Percentiles rank a stretch among this genome's conserved stretches.
Conservation (phyloP, 179 eudicot genomes). For the Drosera spatulata region DNA sequence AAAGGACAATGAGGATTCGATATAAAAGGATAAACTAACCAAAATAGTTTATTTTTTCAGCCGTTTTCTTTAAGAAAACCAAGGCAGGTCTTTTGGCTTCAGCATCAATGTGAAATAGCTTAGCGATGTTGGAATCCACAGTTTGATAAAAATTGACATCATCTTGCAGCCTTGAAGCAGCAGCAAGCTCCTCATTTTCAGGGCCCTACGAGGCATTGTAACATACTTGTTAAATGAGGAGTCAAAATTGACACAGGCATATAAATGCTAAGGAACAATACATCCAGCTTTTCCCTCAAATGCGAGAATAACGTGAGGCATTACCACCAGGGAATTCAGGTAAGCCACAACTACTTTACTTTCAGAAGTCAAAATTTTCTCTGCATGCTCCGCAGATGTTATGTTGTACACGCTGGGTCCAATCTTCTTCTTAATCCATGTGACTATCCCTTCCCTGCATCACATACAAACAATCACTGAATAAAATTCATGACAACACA, state of each 20-base stretch:
- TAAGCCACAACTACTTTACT: constrained; percentile 50
- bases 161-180: constrained; percentile 62
- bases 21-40: constrained; percentile 29
- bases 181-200: constrained; percentile 57
- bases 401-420: constrained; percentile 61
- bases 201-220: constrained; percentile 36
- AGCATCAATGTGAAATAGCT: constrained; percentile 55
- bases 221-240: too few species aligned
- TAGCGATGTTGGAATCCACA: constrained; percentile 53
- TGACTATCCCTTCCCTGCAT: constrained; percentile 45
- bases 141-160: constrained; percentile 87
- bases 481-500: too few species aligned
- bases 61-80: constrained; percentile 70
- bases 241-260: too few species aligned
- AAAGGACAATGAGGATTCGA: neutral
- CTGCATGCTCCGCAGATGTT: constrained; percentile 52
- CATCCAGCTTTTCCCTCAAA: too few species aligned
- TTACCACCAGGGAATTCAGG: constrained; percentile 54
- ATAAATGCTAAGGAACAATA: too few species aligned
- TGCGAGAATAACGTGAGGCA: neutral
- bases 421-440: constrained; percentile 66
- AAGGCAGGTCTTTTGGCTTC: constrained; percentile 57
- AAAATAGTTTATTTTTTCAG: constrained; percentile 54
- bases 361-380: constrained; percentile 37
- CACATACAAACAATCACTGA: neutral